Conservation (phyloP, 441 rosid species). For the Adansonia rubrostipa region DNA sequence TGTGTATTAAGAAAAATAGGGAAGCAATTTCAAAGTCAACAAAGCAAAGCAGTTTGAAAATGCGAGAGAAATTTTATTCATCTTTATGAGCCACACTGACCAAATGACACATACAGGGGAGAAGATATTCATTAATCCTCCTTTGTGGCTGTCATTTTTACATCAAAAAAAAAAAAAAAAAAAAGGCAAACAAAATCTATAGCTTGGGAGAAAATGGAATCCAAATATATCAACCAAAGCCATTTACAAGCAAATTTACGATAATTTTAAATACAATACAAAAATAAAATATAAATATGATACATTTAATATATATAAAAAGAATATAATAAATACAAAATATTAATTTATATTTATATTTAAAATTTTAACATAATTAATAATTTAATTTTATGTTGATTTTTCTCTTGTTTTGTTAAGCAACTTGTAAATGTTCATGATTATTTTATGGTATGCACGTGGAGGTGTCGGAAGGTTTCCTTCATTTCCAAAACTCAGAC, state of each 20-base stretch:
- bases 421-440: constrained; percentile 28
- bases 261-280: too few relatives aligned
- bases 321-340: too few relatives aligned
- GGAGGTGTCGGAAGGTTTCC: constrained; percentile 28
- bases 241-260: not conserved
- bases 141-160: not conserved
- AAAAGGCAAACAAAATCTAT: not conserved
- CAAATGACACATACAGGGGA: not conserved
- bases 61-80: too few relatives aligned
- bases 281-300: too few relatives aligned
- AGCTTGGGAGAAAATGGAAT: constrained; percentile 10
- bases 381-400: too few relatives aligned
- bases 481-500: not conserved
- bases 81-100: too few relatives aligned
- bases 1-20: not conserved
- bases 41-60: too few relatives aligned
- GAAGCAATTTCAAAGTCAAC: not conserved
- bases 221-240: not conserved
- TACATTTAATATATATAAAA: too few relatives aligned
- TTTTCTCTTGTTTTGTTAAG: not conserved
- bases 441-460: constrained; percentile 26
- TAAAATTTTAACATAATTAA: not conserved
- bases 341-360: not conserved
- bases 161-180: not conserved
- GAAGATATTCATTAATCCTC: not conserved